These are phyloP conservation scores for Serendipita sp. DNA, from an alignment of 768 basidiomycete genomes.

Conservation along the genomic window DNA sequence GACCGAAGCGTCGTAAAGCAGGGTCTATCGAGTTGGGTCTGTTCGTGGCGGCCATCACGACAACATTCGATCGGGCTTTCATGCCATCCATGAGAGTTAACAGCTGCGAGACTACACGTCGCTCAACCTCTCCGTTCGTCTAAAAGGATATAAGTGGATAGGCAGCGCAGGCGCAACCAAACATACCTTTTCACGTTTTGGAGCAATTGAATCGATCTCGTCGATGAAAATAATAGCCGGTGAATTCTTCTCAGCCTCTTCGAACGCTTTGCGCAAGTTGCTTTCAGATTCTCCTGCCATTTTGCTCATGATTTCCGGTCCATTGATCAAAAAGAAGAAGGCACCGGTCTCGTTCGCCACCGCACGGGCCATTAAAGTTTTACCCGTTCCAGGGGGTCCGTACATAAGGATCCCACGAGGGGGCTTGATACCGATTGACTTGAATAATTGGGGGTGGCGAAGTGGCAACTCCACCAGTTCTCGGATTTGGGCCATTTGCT, in stretches of 20 bases:
- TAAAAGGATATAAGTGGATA: constrained; percentile 18
- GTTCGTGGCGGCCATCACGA: constrained; percentile 99
- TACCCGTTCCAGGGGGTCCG: constrained; percentile 97
- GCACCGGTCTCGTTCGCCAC: constrained; percentile 99
- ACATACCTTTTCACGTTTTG: constrained; percentile 92
- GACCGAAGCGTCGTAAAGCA: constrained; percentile 94
- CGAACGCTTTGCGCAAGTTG: constrained; percentile 95
- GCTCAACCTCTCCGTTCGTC: constrained; percentile 99
- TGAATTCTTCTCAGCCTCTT: constrained; percentile 99
- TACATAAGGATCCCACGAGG: constrained; percentile 98
- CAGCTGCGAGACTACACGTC: constrained; percentile 95
- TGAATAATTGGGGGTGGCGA: constrained; percentile 98
- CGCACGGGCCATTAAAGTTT: constrained; percentile 98
- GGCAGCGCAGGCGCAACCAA: background rate
- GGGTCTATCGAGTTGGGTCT: constrained; percentile 99
- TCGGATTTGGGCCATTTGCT: constrained; percentile 99
- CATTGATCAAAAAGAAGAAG: constrained; percentile 99
- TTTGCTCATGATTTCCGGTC: constrained; percentile 99
- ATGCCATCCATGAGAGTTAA: constrained; percentile 98
- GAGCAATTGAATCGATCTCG: constrained; percentile 97
- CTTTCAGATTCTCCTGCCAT: constrained; percentile 99
- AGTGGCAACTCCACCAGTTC: constrained; percentile 96
- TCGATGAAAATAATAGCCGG: constrained; percentile 99
- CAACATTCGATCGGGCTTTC: constrained; percentile 96
- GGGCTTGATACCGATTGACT: constrained; percentile 99